phyloP scores from a whole-genome alignment of 2,329 filamentous ascomycete genomes.

The Colletotrichum eremochloae region DNA sequence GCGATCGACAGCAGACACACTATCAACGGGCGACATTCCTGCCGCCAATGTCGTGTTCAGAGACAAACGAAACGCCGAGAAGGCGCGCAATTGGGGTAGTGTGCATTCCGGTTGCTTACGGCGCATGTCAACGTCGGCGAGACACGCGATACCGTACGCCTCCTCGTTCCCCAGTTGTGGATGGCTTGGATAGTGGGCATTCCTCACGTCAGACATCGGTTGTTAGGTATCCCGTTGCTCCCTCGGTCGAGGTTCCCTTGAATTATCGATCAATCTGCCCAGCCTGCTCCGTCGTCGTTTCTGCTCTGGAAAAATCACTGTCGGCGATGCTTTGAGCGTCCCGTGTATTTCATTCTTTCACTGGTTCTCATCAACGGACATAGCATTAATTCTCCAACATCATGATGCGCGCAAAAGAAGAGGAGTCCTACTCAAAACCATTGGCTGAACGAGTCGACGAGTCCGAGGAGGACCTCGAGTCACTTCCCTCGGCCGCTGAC shows the following conservation, averaged over 20 bases:
- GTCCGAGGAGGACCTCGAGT: slow-evolving; percentile 43
- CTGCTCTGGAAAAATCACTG: background rate
- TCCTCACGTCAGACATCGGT: slow-evolving; percentile 30
- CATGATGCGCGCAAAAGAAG: slow-evolving; percentile 41
- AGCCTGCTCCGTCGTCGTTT: background rate
- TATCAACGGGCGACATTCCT: slow-evolving; percentile 21
- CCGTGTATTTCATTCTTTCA: background rate
- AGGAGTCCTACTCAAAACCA: slow-evolving; percentile 20
- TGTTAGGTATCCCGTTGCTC: slow-evolving; percentile 25
- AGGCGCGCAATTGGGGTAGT: slow-evolving; percentile 3
- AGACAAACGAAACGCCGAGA: background rate
- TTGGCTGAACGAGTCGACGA: slow-evolving; percentile 41
- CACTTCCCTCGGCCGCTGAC: slow-evolving; percentile 13
- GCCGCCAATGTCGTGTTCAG: slow-evolving; percentile 7
- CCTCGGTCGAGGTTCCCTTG: slow-evolving; percentile 19
- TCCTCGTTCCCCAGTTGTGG: background rate
- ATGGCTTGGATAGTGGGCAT: slow-evolving; percentile 7
- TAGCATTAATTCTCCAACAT: background rate
- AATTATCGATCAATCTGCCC: background rate
- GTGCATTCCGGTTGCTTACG: slow-evolving; percentile 31
- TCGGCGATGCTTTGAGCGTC: background rate
- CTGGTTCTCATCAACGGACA: background rate
- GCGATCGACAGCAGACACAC: slow-evolving; percentile 13
- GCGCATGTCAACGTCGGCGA: slow-evolving; percentile 16
- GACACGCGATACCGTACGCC: slow-evolving; percentile 10